Conservation (phyloP, 2,329 filamentous ascomycete genomes). For the Penicillium sp. region DNA sequence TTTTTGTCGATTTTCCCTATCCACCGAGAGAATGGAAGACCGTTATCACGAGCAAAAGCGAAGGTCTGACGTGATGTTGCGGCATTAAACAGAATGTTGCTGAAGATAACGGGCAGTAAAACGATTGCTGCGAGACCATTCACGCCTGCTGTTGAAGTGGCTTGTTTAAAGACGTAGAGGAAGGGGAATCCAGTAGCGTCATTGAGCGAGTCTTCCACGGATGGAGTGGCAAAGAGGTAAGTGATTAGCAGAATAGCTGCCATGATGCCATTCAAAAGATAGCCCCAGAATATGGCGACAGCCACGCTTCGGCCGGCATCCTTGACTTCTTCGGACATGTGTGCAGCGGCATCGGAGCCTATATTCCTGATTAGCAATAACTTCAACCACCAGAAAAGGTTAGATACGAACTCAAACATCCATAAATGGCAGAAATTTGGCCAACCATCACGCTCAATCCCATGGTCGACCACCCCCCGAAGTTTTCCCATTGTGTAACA, state of each 20-base stretch:
- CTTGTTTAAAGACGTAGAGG: slow-evolving; percentile 46
- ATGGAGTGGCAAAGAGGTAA: slow-evolving; percentile 37
- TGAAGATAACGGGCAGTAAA: slow-evolving; percentile 38
- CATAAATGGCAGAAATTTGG: slow-evolving; percentile 33
- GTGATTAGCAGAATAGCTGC: slow-evolving; percentile 42
- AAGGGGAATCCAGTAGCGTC: slow-evolving; percentile 46
- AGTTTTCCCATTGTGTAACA: slow-evolving; percentile 24
- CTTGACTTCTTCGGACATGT: slow-evolving; percentile 49
- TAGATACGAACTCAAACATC: slow-evolving; percentile 21
- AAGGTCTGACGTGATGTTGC: slow-evolving; percentile 42
- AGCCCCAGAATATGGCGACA: slow-evolving; percentile 44
- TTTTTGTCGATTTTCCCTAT: slow-evolving; percentile 38
- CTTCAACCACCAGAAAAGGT: slow-evolving; percentile 8
- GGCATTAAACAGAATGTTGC: slow-evolving; percentile 41
- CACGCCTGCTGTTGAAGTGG: slow-evolving; percentile 21
- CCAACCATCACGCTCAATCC: slow-evolving; percentile 37
- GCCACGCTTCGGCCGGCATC: slow-evolving; percentile 46
- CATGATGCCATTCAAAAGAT: slow-evolving; percentile 44
- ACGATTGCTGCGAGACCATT: slow-evolving; percentile 41
- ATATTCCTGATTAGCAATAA: background rate
- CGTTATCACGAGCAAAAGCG: slow-evolving; percentile 46
- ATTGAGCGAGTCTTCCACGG: slow-evolving; percentile 34
- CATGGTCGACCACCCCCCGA: slow-evolving; percentile 36
- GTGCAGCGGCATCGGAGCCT: slow-evolving; percentile 28
- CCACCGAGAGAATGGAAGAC: slow-evolving; percentile 42